These are phyloP conservation scores for Rhynchospora pubera DNA, from an alignment of 176 grass and related monocot genomes.

Conservation along the genomic window DNA sequence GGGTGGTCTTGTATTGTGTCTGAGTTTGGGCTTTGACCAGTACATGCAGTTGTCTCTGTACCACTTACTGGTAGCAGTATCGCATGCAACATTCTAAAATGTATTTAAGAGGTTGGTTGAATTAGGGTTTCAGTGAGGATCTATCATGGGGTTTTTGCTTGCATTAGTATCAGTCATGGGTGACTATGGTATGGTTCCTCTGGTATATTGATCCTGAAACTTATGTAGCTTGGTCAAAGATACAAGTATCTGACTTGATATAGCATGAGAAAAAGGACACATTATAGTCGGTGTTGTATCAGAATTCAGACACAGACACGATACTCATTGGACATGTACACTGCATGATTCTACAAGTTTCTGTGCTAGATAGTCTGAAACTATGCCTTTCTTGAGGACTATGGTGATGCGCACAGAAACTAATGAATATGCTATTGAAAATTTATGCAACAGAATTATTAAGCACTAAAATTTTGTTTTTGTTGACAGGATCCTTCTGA, in stretches of 20 bases:
- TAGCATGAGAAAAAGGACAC: too few species aligned
- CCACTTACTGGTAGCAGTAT: neutral
- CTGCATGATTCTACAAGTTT: too few species aligned
- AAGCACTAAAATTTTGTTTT: neutral
- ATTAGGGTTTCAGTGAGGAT: neutral
- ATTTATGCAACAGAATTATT: neutral
- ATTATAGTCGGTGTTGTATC: too few species aligned
- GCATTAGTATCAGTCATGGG: neutral
- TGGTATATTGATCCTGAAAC: neutral
- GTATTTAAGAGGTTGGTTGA: neutral
- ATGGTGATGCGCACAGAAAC: neutral
- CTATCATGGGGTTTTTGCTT: neutral
- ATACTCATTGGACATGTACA: too few species aligned
- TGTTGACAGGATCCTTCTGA: slow-evolving; percentile 84
- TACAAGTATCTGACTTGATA: too few species aligned
- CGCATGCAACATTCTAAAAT: neutral
- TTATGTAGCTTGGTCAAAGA: too few species aligned
- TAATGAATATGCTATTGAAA: neutral
- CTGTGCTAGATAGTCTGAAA: neutral
- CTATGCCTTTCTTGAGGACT: neutral
- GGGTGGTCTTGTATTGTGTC: neutral
- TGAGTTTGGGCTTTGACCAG: neutral
- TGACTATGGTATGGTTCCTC: neutral
- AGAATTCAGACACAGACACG: too few species aligned
- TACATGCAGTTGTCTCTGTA: neutral